phyloP scores from a whole-genome alignment of 1,284 basidiomycete genomes.

The Chiua sp. region DNA sequence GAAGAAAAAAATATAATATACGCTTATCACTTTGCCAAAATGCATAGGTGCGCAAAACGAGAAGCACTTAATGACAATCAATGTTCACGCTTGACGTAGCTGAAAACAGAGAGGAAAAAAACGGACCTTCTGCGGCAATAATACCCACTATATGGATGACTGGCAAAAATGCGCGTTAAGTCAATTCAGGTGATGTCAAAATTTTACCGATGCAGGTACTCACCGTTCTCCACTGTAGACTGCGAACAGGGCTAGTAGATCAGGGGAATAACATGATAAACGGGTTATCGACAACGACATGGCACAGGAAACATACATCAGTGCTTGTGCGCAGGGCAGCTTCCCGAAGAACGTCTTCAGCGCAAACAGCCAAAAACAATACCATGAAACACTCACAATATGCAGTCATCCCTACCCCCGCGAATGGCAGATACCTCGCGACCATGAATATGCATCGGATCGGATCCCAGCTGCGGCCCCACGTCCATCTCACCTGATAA shows the following conservation, averaged over 20 bases:
- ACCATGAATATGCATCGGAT: slow-evolving; percentile 19
- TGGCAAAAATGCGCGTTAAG: background rate
- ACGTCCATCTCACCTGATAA: slow-evolving; percentile 20
- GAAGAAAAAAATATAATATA: slow-evolving; percentile 14
- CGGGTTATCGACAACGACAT: background rate
- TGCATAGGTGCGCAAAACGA: slow-evolving; percentile 25
- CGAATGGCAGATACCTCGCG: slow-evolving; percentile 30
- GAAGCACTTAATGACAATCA: slow-evolving; percentile 14
- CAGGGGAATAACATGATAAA: background rate
- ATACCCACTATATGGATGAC: slow-evolving; percentile 24
- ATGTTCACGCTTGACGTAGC: background rate
- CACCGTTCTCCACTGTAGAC: background rate
- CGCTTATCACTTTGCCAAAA: slow-evolving; percentile 22
- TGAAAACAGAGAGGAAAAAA: background rate
- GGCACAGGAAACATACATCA: slow-evolving; percentile 4
- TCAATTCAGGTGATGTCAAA: background rate
- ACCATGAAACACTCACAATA: slow-evolving; percentile 18
- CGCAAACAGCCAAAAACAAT: background rate
- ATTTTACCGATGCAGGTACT: too few relatives aligned
- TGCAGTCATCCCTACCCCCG: slow-evolving; percentile 13
- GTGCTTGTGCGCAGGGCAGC: slow-evolving; percentile 12
- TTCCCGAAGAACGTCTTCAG: slow-evolving; percentile 4
- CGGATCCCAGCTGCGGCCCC: slow-evolving; percentile 19
- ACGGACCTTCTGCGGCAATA: slow-evolving; percentile 19
- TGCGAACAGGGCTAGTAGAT: slow-evolving; percentile 6